Evolutionary conservation across 2,329 filamentous ascomycete species (phyloP).

Genomic region (Hypoxylon sp.): DNA sequence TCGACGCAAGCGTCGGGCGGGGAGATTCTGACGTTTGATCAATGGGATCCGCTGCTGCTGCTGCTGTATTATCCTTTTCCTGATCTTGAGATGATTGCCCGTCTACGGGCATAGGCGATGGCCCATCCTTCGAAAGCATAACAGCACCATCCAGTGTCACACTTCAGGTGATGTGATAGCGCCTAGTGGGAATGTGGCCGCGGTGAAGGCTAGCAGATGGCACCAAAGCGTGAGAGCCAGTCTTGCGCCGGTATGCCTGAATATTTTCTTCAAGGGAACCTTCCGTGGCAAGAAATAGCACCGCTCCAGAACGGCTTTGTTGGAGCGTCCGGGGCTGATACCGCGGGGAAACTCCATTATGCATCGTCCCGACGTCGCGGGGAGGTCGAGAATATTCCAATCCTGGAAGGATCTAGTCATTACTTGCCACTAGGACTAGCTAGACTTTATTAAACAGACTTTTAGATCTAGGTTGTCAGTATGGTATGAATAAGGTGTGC

Average conservation of each 20-base stretch:
- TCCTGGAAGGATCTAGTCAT: conserved; percentile 11
- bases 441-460: not conserved
- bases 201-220: not conserved
- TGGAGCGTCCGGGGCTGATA: not conserved
- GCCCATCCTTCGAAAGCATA: conserved; percentile 27
- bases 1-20: conserved; percentile 1
- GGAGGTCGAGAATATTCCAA: conserved; percentile 9
- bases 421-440: conserved; percentile 27
- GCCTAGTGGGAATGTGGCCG: not conserved
- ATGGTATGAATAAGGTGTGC: conserved; percentile 2
- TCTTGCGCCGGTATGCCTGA: not conserved
- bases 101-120: not conserved
- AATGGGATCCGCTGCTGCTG: not conserved
- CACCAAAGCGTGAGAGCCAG: not conserved
- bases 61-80: not conserved
- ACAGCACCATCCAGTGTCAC: conserved; percentile 24
- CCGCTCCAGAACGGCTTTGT: not conserved
- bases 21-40: not conserved
- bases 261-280: not conserved
- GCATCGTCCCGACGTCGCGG: conserved; percentile 6
- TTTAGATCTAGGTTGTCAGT: conserved; percentile 4
- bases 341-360: not conserved
- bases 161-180: not conserved
- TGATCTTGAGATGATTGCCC: not conserved
- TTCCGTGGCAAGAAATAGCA: not conserved